phyloP scores from a whole-genome alignment of 768 basidiomycete genomes.

The Tulasnella sp. region DNA sequence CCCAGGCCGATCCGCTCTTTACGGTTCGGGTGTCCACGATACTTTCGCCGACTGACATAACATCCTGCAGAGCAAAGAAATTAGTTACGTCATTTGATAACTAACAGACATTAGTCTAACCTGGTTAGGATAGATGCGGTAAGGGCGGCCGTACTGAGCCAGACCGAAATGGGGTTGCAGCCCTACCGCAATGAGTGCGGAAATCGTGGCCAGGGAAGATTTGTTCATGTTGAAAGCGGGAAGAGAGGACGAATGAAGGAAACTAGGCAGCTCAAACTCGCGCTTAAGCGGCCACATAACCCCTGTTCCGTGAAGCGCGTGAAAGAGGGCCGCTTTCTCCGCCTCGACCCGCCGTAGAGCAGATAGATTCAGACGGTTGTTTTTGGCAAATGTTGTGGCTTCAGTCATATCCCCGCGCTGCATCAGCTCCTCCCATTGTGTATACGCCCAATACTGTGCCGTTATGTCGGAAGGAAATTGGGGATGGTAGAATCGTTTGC shows the following conservation, averaged over 20 bases:
- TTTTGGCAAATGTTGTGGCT: not conserved
- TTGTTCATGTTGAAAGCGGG: not conserved
- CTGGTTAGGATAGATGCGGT: not conserved
- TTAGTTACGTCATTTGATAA: not conserved
- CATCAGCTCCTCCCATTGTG: not conserved
- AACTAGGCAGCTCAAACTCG: not conserved
- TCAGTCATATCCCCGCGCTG: not conserved
- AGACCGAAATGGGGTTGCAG: not conserved
- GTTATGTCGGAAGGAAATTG: not conserved
- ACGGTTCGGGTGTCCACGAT: not conserved
- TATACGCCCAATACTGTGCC: not conserved
- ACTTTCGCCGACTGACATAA: not conserved
- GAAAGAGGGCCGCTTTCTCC: not conserved
- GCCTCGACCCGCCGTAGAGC: not conserved
- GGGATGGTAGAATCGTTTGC: not conserved
- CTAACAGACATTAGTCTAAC: not conserved
- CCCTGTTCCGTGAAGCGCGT: not conserved
- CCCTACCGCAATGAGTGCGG: not conserved
- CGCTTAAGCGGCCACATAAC: not conserved
- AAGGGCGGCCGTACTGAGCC: not conserved
- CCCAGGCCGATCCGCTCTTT: not conserved
- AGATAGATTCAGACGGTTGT: not conserved
- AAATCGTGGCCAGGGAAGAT: not conserved
- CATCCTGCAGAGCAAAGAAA: not conserved
- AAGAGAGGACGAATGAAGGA: not conserved